A percentile compares a stretch with the other conserved stretches of the same genome.
phyloP scores from a whole-genome alignment of 2,329 filamentous ascomycete genomes.

The Endothia cerciana region DNA sequence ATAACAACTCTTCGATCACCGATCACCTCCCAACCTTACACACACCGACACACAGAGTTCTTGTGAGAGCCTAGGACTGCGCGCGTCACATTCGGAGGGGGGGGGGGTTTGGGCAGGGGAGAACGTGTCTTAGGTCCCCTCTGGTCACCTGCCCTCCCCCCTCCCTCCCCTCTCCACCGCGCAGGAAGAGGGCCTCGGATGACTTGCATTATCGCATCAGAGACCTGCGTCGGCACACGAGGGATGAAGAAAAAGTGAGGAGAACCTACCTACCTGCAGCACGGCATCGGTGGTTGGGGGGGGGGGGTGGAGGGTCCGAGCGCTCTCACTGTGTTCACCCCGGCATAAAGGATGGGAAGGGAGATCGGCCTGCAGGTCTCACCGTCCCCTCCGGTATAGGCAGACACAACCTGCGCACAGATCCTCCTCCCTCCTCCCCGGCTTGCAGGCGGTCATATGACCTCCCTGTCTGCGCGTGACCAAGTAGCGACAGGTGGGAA shows the following conservation, averaged over 20 bases:
- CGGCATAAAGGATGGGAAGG: not conserved
- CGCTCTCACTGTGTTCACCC: too few relatives aligned
- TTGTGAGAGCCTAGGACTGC: too few relatives aligned
- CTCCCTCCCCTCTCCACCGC: not conserved
- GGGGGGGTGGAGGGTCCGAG: too few relatives aligned
- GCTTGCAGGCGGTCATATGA: constrained; percentile 1
- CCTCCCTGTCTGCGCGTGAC: too few relatives aligned
- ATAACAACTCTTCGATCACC: too few relatives aligned
- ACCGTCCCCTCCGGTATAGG: not conserved
- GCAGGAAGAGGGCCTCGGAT: not conserved
- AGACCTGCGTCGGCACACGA: constrained; percentile 12
- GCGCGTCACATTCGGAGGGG: too few relatives aligned
- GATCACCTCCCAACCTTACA: too few relatives aligned
- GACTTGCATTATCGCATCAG: constrained; percentile 14
- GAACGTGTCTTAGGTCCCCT: too few relatives aligned
- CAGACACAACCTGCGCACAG: not conserved
- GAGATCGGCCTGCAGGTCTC: constrained; percentile 4
- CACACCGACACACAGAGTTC: too few relatives aligned
- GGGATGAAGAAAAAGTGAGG: constrained; percentile 1
- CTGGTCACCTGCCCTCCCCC: not conserved
- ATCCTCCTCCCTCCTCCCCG: too few relatives aligned
- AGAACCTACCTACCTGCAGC: not conserved
- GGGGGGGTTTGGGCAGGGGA: too few relatives aligned
- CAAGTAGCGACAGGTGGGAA: not conserved
- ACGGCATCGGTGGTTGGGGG: too few relatives aligned